Evolutionary conservation across 345 rosid genomes (phyloP), one percentile per base, ranked within the genome.

Genomic region (Populus ilicifolia): DNA sequence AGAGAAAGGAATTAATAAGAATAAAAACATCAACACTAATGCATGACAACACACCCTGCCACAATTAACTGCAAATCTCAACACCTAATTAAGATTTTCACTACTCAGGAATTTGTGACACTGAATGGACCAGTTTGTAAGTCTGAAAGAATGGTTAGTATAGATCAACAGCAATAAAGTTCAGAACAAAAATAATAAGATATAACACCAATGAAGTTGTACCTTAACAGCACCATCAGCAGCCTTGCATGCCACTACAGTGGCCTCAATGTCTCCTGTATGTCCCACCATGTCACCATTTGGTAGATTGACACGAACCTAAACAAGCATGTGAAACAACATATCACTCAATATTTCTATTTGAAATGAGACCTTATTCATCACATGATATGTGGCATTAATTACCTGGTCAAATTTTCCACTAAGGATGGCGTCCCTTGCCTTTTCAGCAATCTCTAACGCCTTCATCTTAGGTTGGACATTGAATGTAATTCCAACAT

Each of bases 261-360:
- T 96, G 21, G 98, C 98, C 73, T 87, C 83, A 59, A 96, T 88
- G 69, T 96, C 98, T 83, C 99, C 98, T 0, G 98, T 96, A 63
- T 96, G 99, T 78, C 99, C 99, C 71, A 96, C 99, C 99, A 93
- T 93, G 87, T 96, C 98, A 71, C 97, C 62, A 77, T 94, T 96
- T 77, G 98, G 97, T 27, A 94, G 44, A 87, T 96, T 96, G 73
- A 94, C 97, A 71, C 97, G 90, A 35, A 96, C 90, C 99, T 95
- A 73, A 46, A 78, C 30, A 79, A 73, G 27, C 12, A 73, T 43
- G n/a, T 17, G 59, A 67, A 41, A 56, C 16, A 67, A 72, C 8
- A 38, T 35, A 6, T 80, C 23, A 52, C 25, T 74, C 35, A 73
- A 14, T n/a, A 23, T 36, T 44, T 65, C 64, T 64, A 67, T 56